phyloP scores from a whole-genome alignment of 2,329 filamentous ascomycete species.

The Colletotrichum destructivum region DNA sequence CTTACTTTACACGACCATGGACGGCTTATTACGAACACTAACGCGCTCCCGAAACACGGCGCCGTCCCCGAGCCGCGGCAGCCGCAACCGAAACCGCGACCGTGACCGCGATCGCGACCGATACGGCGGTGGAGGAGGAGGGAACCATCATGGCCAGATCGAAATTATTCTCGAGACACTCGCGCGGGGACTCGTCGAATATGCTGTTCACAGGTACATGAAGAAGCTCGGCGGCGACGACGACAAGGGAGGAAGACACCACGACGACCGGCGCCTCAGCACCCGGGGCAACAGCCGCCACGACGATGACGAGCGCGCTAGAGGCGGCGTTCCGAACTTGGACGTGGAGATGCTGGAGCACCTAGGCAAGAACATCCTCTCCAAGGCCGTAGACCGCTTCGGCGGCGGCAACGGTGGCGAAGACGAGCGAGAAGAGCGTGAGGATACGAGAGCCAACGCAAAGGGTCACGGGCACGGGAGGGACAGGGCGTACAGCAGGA shows the following conservation, averaged over 20 bases:
- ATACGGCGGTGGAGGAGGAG: not conserved
- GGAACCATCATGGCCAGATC: slow-evolving; percentile 15
- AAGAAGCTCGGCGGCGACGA: slow-evolving; percentile 9
- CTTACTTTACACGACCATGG: slow-evolving; percentile 16
- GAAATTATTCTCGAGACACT: slow-evolving; percentile 34
- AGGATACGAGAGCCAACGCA: not conserved
- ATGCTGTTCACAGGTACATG: slow-evolving; percentile 38
- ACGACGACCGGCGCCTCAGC: slow-evolving; percentile 11
- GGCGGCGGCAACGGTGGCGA: not conserved
- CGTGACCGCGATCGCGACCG: not conserved
- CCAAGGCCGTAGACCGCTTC: slow-evolving; percentile 33
- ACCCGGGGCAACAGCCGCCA: not conserved
- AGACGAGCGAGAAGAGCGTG: not conserved
- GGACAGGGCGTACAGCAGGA: not conserved
- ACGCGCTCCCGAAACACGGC: slow-evolving; percentile 23
- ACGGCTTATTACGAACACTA: slow-evolving; percentile 33
- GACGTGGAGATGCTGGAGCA: slow-evolving; percentile 37
- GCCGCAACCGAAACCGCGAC: slow-evolving; percentile 19
- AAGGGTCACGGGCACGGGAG: not conserved
- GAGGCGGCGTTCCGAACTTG: slow-evolving; percentile 34
- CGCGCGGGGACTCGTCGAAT: slow-evolving; percentile 34
- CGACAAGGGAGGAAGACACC: not conserved
- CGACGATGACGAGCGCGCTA: slow-evolving; percentile 12
- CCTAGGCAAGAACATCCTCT: slow-evolving; percentile 33
- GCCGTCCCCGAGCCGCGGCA: slow-evolving; percentile 19